These are phyloP conservation scores for Punctularia strigosozonata DNA, from an alignment of 768 basidiomycete genomes.

Conservation along the genomic window DNA sequence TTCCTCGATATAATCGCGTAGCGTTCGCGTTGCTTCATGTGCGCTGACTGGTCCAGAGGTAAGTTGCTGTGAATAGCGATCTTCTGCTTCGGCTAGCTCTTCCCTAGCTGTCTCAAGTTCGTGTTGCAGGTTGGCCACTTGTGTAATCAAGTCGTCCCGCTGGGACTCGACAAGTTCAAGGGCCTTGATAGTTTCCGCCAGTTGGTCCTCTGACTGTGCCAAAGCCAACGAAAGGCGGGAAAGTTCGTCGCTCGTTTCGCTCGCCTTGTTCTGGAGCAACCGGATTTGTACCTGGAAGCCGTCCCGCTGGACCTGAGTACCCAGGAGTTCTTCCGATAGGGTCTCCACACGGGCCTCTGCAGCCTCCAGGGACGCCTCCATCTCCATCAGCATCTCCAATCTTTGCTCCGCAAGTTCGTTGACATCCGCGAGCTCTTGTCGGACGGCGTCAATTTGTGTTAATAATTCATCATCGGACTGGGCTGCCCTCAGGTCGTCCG, in stretches of 20 bases:
- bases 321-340: not conserved
- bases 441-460: too few species aligned
- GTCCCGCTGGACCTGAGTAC: not conserved
- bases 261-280: constrained; percentile 10
- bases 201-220: constrained; percentile 29
- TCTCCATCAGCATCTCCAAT: too few species aligned
- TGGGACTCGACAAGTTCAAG: constrained; percentile 51
- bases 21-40: constrained; percentile 40
- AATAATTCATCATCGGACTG: too few species aligned
- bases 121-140: constrained; percentile 47
- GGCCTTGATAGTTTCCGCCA: constrained; percentile 31
- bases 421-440: too few species aligned
- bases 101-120: constrained; percentile 43
- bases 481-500: too few species aligned
- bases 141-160: constrained; percentile 53
- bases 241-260: constrained; percentile 8
- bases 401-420: too few species aligned
- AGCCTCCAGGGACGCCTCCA: too few species aligned
- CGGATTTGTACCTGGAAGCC: constrained; percentile 7
- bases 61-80: constrained; percentile 54
- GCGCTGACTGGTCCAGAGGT: constrained; percentile 28
- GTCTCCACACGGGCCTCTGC: too few species aligned
- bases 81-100: constrained; percentile 45
- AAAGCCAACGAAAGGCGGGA: constrained; percentile 19
- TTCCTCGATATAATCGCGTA: constrained; percentile 57